phyloP scores from a whole-genome alignment of 495 filamentous ascomycete genomes.

The Xylaria intraflava region DNA sequence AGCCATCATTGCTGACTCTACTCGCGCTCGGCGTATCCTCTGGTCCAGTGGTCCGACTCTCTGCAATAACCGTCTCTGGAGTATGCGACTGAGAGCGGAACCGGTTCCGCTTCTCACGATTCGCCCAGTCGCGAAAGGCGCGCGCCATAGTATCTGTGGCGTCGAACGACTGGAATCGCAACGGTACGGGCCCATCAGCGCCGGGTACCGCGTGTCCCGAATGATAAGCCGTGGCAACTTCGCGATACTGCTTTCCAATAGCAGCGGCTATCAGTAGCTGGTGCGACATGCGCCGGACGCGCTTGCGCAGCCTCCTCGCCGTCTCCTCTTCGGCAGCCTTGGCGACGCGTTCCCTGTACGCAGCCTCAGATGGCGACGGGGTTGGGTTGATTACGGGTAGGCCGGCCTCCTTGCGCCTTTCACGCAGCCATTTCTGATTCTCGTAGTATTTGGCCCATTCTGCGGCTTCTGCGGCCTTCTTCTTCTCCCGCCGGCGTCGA shows the following conservation, averaged over 20 bases:
- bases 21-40: neutral
- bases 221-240: conserved; percentile 8
- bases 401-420: neutral
- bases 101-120: neutral
- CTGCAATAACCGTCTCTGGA: neutral
- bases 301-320: conserved; percentile 4
- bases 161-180: conserved; percentile 7
- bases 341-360: neutral
- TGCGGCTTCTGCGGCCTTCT: neutral
- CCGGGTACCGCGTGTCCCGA: conserved; percentile 3
- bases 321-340: neutral
- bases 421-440: neutral
- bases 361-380: conserved; percentile 3
- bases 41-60: neutral
- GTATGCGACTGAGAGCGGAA: neutral
- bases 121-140: conserved; percentile 12
- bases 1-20: neutral
- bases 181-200: neutral
- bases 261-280: conserved; percentile 20
- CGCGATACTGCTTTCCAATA: conserved; percentile 14
- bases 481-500: neutral
- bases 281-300: conserved; percentile 11
- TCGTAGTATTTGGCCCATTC: neutral
- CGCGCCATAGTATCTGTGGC: conserved; percentile 14
- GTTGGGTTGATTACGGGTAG: conserved; percentile 1